These are phyloP conservation scores for Coleophoma crateriformis DNA, from an alignment of 2,329 filamentous ascomycete genomes.

Conservation along the genomic window DNA sequence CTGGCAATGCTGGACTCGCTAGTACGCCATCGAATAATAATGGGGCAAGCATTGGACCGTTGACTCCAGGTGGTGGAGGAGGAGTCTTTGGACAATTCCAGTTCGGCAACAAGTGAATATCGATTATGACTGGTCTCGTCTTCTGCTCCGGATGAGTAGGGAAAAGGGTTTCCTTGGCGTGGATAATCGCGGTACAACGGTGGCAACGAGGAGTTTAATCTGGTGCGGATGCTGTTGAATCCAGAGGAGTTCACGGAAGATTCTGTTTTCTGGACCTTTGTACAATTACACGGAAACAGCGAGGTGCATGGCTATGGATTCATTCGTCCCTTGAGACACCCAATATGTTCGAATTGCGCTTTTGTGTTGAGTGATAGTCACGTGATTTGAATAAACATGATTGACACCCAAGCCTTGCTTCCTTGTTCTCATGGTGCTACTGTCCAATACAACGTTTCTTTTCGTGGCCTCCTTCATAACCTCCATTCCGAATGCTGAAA, in stretches of 20 bases:
- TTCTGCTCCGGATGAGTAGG: too few relatives aligned
- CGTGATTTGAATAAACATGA: background rate
- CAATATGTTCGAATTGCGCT: background rate
- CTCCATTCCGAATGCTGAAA: too few relatives aligned
- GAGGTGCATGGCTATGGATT: background rate
- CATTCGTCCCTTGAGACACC: background rate
- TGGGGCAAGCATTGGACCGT: slow-evolving; percentile 55
- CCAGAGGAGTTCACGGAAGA: background rate
- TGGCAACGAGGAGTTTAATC: slow-evolving; percentile 8
- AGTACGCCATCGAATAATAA: slow-evolving; percentile 49
- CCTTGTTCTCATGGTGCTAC: too few relatives aligned
- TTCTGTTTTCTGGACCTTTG: background rate
- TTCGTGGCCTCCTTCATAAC: too few relatives aligned
- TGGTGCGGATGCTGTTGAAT: slow-evolving; percentile 5
- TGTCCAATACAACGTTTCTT: too few relatives aligned
- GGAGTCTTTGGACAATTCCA: slow-evolving; percentile 71
- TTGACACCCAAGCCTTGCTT: too few relatives aligned
- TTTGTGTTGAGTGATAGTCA: background rate
- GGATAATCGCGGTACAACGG: slow-evolving; percentile 1
- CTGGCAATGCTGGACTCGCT: slow-evolving; percentile 48
- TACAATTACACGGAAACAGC: background rate
- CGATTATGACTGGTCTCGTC: too few relatives aligned
- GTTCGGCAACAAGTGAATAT: slow-evolving; percentile 23
- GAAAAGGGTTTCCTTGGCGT: background rate
- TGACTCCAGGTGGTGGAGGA: slow-evolving; percentile 72